Percentiles rank a stretch among this genome's conserved stretches.
Evolutionary conservation across 1,139 yeast species (phyloP).

Genomic region (Sugiyamaella castrensis): DNA sequence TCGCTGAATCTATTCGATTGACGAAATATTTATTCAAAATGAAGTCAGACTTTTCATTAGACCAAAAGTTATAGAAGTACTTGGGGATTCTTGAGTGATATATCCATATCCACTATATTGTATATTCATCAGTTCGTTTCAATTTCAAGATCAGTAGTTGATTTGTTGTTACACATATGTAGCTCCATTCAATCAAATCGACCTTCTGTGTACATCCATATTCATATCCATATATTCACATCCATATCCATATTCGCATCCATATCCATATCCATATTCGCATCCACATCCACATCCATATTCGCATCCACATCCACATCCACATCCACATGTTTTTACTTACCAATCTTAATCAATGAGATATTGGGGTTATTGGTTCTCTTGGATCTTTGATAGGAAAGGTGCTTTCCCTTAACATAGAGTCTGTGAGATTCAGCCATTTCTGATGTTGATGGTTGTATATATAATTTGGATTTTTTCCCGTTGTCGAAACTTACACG

Average conservation of each 20-base stretch:
- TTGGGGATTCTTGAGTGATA: too few species aligned
- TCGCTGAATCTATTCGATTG: too few species aligned
- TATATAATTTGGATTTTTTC: slow-evolving; percentile 4
- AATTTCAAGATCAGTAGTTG: too few species aligned
- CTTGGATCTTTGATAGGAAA: slow-evolving; percentile 99
- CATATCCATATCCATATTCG: not conserved
- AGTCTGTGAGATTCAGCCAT: slow-evolving; percentile 99
- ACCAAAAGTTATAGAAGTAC: too few species aligned
- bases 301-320: too few species aligned
- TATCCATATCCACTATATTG: too few species aligned
- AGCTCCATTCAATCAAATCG: too few species aligned
- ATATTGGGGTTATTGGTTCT: slow-evolving; percentile 97
- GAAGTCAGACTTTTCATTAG: too few species aligned
- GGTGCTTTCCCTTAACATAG: slow-evolving; percentile 99
- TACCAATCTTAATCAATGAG: slow-evolving; percentile 86
- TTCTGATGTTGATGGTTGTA: slow-evolving; percentile 39
- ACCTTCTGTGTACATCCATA: not conserved
- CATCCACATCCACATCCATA: too few species aligned
- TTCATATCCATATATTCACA: not conserved
- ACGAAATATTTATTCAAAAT: too few species aligned
- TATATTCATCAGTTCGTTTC: too few species aligned
- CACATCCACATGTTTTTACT: slow-evolving; percentile 15
- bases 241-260: not conserved
- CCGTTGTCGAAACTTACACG: slow-evolving; percentile 11
- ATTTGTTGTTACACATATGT: too few species aligned